phyloP scores from a whole-genome alignment of 139 green algal species.

The Coelastrella sp. region DNA sequence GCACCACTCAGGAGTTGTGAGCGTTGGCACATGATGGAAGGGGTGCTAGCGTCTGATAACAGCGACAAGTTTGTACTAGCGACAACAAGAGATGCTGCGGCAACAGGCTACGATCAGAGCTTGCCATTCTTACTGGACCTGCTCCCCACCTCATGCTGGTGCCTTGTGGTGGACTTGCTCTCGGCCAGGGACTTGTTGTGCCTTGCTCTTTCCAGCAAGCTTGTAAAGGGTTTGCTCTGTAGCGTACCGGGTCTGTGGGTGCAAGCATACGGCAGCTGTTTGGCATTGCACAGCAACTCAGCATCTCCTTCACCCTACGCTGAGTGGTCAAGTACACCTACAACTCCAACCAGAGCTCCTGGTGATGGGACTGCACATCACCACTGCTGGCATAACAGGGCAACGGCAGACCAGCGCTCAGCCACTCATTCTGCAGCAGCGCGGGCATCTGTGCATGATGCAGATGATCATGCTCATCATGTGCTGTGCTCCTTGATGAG shows the following conservation, averaged over 20 bases:
- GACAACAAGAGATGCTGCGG: not conserved
- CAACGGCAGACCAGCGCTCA: no score
- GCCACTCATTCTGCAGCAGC: no score
- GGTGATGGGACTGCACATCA: no score
- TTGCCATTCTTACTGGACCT: slow-evolving; percentile 28
- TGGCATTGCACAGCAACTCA: not conserved
- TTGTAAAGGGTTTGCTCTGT: not conserved
- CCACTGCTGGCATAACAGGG: no score
- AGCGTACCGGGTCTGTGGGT: slow-evolving; percentile 12
- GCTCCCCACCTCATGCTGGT: slow-evolving; percentile 20
- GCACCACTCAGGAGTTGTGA: no score
- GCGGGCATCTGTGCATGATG: not conserved
- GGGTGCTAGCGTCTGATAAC: no score
- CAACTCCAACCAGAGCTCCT: no score
- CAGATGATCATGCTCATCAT: not conserved
- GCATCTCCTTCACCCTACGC: not conserved
- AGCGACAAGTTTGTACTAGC: no score
- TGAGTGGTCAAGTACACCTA: not conserved
- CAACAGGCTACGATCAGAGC: slow-evolving; percentile 9
- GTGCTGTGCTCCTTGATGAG: not conserved
- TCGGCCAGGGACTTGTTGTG: not conserved
- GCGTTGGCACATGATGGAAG: no score
- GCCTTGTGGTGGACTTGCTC: slow-evolving; percentile 55
- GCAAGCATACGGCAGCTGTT: not conserved
- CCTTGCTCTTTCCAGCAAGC: not conserved